Evolutionary conservation across 2,329 filamentous ascomycete genomes (phyloP).

Genomic region (Macrophomina pseudophaseolina): DNA sequence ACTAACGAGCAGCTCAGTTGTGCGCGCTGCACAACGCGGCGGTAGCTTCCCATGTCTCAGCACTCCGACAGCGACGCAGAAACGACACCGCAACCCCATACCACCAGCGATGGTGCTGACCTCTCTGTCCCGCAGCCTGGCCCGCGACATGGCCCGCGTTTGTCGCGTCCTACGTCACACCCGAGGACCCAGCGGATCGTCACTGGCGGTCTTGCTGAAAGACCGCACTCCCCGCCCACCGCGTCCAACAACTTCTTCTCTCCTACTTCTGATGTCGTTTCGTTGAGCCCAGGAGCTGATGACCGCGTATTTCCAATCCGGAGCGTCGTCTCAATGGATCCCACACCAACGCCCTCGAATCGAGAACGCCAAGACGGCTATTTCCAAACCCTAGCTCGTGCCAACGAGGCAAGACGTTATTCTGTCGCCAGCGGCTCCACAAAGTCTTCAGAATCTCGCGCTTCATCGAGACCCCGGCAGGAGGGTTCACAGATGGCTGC

Average conservation of each 20-base stretch:
- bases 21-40: slow-evolving; percentile 16
- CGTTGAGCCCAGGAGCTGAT: slow-evolving; percentile 47
- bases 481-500: background rate
- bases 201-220: slow-evolving; percentile 23
- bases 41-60: slow-evolving; percentile 24
- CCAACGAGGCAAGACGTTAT: slow-evolving; percentile 36
- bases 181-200: slow-evolving; percentile 12
- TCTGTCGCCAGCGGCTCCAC: slow-evolving; percentile 39
- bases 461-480: background rate
- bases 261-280: slow-evolving; percentile 35
- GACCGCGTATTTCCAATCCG: slow-evolving; percentile 81
- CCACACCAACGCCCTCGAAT: slow-evolving; percentile 48
- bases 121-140: slow-evolving; percentile 13
- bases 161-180: slow-evolving; percentile 10
- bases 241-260: slow-evolving; percentile 28
- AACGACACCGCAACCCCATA: background rate
- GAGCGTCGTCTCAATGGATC: slow-evolving; percentile 76
- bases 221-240: slow-evolving; percentile 26
- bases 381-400: slow-evolving; percentile 40
- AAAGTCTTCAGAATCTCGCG: slow-evolving; percentile 25
- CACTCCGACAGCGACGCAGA: slow-evolving; percentile 17
- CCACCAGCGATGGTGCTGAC: slow-evolving; percentile 4
- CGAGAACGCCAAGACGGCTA: slow-evolving; percentile 42
- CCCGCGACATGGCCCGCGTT: background rate
- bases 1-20: slow-evolving; percentile 17